These are phyloP conservation scores for Huntiella bhutanensis DNA, from an alignment of 2,329 filamentous ascomycete genomes.

Conservation along the genomic window DNA sequence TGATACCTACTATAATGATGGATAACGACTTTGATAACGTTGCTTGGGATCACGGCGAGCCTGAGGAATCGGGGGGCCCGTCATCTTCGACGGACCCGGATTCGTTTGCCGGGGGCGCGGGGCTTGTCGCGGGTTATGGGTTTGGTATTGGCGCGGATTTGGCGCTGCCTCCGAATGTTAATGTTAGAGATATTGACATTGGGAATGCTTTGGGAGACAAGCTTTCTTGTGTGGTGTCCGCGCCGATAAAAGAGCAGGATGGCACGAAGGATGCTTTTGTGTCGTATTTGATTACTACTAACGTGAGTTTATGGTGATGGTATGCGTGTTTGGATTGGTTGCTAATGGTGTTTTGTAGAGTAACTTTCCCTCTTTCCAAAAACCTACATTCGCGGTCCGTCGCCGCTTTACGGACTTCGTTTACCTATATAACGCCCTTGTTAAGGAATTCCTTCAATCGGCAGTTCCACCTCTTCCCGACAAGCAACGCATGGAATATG, in stretches of 20 bases:
- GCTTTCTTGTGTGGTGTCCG: constrained; percentile 65
- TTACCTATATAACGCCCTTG: constrained; percentile 83
- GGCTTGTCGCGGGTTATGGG: background rate
- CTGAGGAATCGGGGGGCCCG: constrained; percentile 16
- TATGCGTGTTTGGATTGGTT: background rate
- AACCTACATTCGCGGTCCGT: constrained; percentile 57
- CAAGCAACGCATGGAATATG: constrained; percentile 98
- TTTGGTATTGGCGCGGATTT: no score
- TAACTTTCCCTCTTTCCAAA: constrained; percentile 84
- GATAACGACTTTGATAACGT: constrained; percentile 65
- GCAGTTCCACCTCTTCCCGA: constrained; percentile 89
- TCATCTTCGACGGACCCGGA: constrained; percentile 3
- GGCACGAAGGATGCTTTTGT: constrained; percentile 94
- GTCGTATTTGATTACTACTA: constrained; percentile 82
- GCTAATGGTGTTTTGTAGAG: constrained; percentile 35
- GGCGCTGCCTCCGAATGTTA: background rate
- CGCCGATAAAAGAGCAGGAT: constrained; percentile 85
- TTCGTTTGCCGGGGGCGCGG: constrained; percentile 7
- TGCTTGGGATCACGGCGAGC: constrained; percentile 52
- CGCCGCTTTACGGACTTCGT: constrained; percentile 95
- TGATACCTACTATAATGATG: constrained; percentile 18
- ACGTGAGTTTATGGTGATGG: constrained; percentile 32
- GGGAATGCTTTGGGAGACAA: constrained; percentile 24
- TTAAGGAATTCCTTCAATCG: constrained; percentile 72
- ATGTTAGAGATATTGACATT: constrained; percentile 8